These are phyloP conservation scores for Arthrinium puccinioides DNA, from an alignment of 2,329 filamentous ascomycete genomes.

Conservation along the genomic window DNA sequence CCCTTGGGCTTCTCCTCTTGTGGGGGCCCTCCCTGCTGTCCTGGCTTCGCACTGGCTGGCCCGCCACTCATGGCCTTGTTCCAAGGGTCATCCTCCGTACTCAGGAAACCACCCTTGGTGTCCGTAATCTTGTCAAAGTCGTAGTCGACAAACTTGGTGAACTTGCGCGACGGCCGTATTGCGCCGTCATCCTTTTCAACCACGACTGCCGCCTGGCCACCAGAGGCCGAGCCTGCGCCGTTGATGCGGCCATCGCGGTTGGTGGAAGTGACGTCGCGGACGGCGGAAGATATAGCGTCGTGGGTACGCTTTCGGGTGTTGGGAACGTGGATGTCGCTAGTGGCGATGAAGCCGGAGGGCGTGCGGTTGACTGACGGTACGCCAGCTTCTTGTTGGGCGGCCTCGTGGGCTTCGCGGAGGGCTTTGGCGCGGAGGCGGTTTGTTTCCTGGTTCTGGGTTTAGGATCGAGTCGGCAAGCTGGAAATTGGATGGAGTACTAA, in stretches of 20 bases:
- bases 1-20: constrained; percentile 66
- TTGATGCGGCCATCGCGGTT: constrained; percentile 60
- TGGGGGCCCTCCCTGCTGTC: constrained; percentile 10
- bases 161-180: constrained; percentile 76
- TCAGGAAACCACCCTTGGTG: constrained; percentile 92
- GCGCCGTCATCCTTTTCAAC: constrained; percentile 24
- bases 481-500: constrained; percentile 24
- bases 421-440: constrained; percentile 85
- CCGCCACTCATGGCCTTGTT: constrained; percentile 66
- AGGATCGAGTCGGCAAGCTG: neutral
- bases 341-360: constrained; percentile 65
- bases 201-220: constrained; percentile 26
- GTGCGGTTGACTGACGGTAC: constrained; percentile 37
- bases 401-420: constrained; percentile 65
- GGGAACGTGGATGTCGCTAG: constrained; percentile 53
- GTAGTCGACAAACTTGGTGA: constrained; percentile 92
- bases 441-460: constrained; percentile 57
- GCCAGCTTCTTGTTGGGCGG: constrained; percentile 45
- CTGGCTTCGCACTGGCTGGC: constrained; percentile 21
- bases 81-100: constrained; percentile 83
- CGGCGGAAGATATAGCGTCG: constrained; percentile 49
- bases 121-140: constrained; percentile 98
- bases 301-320: constrained; percentile 63
- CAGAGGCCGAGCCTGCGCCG: constrained; percentile 22
- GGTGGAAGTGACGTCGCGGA: constrained; percentile 34